Base-by-base conservation (phyloP, 208 protist species). In the Acanthamoeba sp. region DNA sequence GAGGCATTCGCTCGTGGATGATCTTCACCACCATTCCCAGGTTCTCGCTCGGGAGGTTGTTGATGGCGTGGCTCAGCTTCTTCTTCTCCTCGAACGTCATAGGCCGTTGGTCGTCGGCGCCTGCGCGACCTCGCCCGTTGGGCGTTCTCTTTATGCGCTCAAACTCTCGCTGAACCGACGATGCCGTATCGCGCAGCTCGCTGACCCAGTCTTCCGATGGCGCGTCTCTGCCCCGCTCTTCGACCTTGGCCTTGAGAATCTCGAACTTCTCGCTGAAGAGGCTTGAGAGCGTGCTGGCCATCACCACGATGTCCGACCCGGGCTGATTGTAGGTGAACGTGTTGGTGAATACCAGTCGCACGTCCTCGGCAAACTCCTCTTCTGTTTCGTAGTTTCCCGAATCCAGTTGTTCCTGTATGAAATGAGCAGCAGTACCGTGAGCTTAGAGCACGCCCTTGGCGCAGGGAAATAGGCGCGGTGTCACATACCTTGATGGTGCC, bases 401-500 rank as follows among this genome's bases (percentile, higher is more conserved):
- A 9, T 82, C 71, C 71, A 82, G 71, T 40, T 82, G 34, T 40
- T 40, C 34, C 71, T 82, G 16, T 3, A 78, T 36, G 24, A 38
- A 36, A 73, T 73, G 64, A 73, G n/a, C n/a, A n/a, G n/a, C n/a
- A n/a, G n/a, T n/a, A n/a, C n/a, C n/a, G n/a, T n/a, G 7, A 71
- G 62, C 2, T n/a, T 36, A 71, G 62, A 36, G 32, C 10, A 48
- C 6, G 42, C 16, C 6, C 48, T 55, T 55, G 48, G 29, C 6
- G 64, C 24, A 20, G 12, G 20, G 12, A 6, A 73, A n/a, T n/a
- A n/a, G n/a, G n/a, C n/a, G n/a, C n/a, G n/a, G n/a, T n/a, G n/a
- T 73, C 29, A 73, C 12, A 0, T 66, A 66, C 59, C 59, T 66
- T 76, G 22, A 96, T 71, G 10, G 97, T 98, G 9, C 73, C 64